Percentiles rank a stretch among this genome's conserved stretches.
Evolutionary conservation across 768 basidiomycete genomes (phyloP).

Genomic region (Tricholoma flavovirens): DNA sequence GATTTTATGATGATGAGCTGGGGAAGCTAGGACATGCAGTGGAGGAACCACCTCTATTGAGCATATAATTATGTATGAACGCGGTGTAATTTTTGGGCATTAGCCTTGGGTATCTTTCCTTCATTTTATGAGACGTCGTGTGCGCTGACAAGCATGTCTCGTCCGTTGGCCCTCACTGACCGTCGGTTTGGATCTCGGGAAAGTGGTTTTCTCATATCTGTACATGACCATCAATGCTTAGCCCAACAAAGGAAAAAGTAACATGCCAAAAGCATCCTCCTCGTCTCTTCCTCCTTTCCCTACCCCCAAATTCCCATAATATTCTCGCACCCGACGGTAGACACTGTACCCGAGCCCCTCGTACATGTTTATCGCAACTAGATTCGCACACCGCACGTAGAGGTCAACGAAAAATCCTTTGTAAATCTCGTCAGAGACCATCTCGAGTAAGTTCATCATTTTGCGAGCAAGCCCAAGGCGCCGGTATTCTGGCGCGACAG

Average conservation of each 20-base stretch:
- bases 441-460: slow-evolving; percentile 85
- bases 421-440: slow-evolving; percentile 75
- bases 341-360: slow-evolving; percentile 92
- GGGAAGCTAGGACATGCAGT: slow-evolving; percentile 34
- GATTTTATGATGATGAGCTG: slow-evolving; percentile 73
- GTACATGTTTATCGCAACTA: slow-evolving; percentile 85
- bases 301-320: slow-evolving; percentile 72
- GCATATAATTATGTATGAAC: slow-evolving; percentile 25
- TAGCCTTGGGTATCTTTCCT: neutral
- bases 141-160: slow-evolving; percentile 64
- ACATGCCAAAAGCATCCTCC: slow-evolving; percentile 88
- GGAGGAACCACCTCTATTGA: slow-evolving; percentile 54
- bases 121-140: slow-evolving; percentile 49
- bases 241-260: neutral
- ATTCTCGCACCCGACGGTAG: slow-evolving; percentile 84
- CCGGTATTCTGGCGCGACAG: slow-evolving; percentile 91
- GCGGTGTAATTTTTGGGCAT: neutral
- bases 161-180: slow-evolving; percentile 65
- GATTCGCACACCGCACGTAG: slow-evolving; percentile 87
- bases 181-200: slow-evolving; percentile 54
- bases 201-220: slow-evolving; percentile 71
- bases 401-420: slow-evolving; percentile 91
- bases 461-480: slow-evolving; percentile 79
- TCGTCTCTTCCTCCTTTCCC: slow-evolving; percentile 78
- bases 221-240: neutral